These are phyloP conservation scores for Termitomyces sp. DNA, from an alignment of 1,284 basidiomycete genomes.

Conservation along the genomic window DNA sequence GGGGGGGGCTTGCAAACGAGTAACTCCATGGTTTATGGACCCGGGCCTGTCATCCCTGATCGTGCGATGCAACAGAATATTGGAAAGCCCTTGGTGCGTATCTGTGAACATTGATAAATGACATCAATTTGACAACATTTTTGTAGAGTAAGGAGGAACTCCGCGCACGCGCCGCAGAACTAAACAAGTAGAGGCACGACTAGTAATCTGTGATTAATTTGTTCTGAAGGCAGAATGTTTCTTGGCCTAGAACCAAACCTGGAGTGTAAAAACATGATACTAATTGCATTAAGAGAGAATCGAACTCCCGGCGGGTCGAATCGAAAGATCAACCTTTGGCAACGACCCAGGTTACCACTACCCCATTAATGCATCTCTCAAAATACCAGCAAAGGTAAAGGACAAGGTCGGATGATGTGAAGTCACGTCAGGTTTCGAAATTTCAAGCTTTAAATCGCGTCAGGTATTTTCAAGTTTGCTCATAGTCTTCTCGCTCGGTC, in stretches of 20 bases:
- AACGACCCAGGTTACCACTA: not conserved
- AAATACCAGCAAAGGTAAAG: no score
- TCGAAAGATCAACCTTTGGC: not conserved
- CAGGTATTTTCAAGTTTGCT: no score
- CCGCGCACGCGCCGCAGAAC: constrained; percentile 18
- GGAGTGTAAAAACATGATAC: not conserved
- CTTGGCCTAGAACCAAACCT: no score
- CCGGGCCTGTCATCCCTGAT: constrained; percentile 37
- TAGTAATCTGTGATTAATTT: not conserved
- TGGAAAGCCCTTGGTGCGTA: constrained; percentile 21
- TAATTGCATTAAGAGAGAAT: not conserved
- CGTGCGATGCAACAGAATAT: constrained; percentile 21
- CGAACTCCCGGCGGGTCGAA: not conserved
- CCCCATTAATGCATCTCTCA: not conserved
- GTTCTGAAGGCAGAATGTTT: not conserved
- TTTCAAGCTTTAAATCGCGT: no score
- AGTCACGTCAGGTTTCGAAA: no score
- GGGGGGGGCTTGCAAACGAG: constrained; percentile 33
- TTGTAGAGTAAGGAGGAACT: constrained; percentile 7
- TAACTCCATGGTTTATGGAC: constrained; percentile 20
- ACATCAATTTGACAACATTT: not conserved
- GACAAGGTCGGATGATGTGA: no score
- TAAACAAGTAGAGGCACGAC: constrained; percentile 22
- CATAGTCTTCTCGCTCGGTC: not conserved
- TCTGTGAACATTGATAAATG: not conserved